phyloP scores from a whole-genome alignment of 129 eudicot genomes.

The Centrapalus pauciflorus region DNA sequence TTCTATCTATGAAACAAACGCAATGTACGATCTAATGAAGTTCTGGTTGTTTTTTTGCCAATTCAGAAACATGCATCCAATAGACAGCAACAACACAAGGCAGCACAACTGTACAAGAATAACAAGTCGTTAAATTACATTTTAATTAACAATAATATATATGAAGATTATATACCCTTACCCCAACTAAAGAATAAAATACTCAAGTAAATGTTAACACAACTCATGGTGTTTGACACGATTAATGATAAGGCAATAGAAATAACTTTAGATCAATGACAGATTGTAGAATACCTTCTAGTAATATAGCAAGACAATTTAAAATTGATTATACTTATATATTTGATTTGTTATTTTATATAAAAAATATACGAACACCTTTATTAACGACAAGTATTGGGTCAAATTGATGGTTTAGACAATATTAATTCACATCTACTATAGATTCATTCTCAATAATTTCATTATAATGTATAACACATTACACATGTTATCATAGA shows the following conservation, averaged over 20 bases:
- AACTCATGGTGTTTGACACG: not conserved
- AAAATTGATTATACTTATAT: too few species aligned
- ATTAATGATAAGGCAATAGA: not conserved
- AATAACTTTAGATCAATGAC: too few species aligned
- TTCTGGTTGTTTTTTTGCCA: not conserved
- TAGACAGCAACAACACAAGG: slow-evolving; percentile 79
- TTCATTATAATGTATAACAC: not conserved
- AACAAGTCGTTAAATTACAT: too few species aligned
- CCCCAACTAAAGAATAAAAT: not conserved
- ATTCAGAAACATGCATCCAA: slow-evolving; percentile 70
- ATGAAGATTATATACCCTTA: not conserved
- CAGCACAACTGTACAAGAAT: slow-evolving; percentile 65
- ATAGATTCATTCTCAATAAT: not conserved
- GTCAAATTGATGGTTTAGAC: too few species aligned
- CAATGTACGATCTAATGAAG: not conserved
- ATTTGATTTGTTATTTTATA: too few species aligned
- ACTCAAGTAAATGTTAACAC: not conserved
- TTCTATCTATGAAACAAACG: not conserved
- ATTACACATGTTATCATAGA: not conserved
- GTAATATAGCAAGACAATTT: too few species aligned
- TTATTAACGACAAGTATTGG: too few species aligned
- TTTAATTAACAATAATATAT: not conserved
- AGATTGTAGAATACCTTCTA: too few species aligned
- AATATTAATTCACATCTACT: not conserved
- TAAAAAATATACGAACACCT: too few species aligned